A percentile compares a stretch with the other conserved stretches of the same genome.
Evolutionary conservation across 192 early-diverging fungal species (phyloP).

Genomic region (Backusella macrospora): DNA sequence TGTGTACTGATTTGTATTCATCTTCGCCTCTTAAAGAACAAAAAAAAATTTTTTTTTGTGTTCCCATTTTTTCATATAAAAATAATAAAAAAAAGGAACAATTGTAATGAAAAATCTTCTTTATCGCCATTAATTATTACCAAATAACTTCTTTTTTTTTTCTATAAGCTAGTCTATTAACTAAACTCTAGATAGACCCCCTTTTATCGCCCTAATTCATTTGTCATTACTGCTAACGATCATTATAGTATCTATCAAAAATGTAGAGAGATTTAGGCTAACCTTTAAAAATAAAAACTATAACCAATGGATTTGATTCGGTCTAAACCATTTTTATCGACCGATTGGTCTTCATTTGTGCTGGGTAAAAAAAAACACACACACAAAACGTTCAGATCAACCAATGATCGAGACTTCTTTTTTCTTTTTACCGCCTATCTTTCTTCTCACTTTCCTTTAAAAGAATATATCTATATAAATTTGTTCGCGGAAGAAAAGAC

Average conservation of each 20-base stretch:
- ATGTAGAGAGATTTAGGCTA: not conserved
- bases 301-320: slow-evolving; percentile 2
- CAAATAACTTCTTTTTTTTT: too few relatives aligned
- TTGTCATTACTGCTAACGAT: too few relatives aligned
- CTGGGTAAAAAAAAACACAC: not conserved
- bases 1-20: slow-evolving; percentile 1
- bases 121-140: too few relatives aligned
- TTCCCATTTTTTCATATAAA: slow-evolving; percentile 10
- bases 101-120: too few relatives aligned
- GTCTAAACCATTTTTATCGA: slow-evolving; percentile 8
- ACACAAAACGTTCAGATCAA: not conserved
- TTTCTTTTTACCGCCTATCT: not conserved
- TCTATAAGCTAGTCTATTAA: not conserved
- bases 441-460: not conserved
- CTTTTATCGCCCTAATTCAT: not conserved
- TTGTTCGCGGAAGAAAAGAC: not conserved
- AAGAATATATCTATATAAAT: too few relatives aligned
- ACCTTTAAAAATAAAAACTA: not conserved
- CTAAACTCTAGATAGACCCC: not conserved
- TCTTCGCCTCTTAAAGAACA: slow-evolving; percentile 3
- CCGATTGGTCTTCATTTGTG: not conserved
- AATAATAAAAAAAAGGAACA: not conserved
- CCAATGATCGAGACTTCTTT: not conserved
- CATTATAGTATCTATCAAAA: not conserved
- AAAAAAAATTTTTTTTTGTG: not conserved